Evolutionary conservation across 2,329 filamentous ascomycete species (phyloP), one percentile per base, ranked within the genome.

Genomic region (Zalaria sp.): DNA sequence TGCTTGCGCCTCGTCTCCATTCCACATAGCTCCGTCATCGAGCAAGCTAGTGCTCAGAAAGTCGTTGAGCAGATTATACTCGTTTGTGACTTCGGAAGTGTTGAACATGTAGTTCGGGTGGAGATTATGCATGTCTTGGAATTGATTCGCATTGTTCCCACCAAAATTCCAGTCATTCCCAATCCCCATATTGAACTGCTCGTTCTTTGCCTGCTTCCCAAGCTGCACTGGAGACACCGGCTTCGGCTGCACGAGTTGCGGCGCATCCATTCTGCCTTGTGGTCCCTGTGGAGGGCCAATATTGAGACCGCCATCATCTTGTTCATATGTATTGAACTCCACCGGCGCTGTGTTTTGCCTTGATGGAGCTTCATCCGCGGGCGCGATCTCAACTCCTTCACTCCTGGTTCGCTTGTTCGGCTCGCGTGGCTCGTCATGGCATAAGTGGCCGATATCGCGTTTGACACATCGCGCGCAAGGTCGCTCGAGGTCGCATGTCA

Each of bases 391-490:
- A 29, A 59, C 52, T 18, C 18, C 18, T 25, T 69, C 66, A 34
- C 62, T 63, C 66, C 89, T 94, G 53, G 74, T 66, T 64, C 88
- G 89, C 65, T 91, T 93, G 46, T 81, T 76, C 51, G 79, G 71
- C 57, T 98, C 89, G 62, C 89, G 81, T 52, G 88, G 89, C 65
- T 96, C 91, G 65, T 98, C 91, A 68, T 95, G 91, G 65, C 91
- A 98, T 51, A 98, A 74, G 65, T 98, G 91, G 55, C 89, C 91
- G 62, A 98, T 98, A 67, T 94, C 94, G 58, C 91, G 81, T 68
- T 96, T 98, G 66, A 96, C 85, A 71, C 91, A 98, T 66, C 91
- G 78, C 56, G 86, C 89, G 74, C 91, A 98, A 57, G 91, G 91
- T 60, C 91, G 81, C 69, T 93, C 86, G 40, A 70, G 63, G 53